Base-by-base conservation (phyloP, 2,329 filamentous ascomycete species). In the Xylaria hypoxylon region DNA sequence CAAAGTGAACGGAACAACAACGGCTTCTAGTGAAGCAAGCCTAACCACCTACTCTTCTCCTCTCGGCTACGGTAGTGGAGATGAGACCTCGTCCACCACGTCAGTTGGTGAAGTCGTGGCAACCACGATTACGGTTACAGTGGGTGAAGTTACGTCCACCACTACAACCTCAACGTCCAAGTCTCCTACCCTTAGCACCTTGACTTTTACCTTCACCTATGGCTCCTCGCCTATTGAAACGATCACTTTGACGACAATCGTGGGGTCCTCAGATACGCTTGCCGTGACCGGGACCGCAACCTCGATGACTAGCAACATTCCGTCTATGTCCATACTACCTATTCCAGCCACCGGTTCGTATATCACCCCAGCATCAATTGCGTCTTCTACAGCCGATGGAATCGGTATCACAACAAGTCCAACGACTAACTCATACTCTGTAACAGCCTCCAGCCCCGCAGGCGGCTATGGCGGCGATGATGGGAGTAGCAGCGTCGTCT, bases 1-100 rank as follows among this genome's bases (percentile, higher is more conserved):
- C 33, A 1, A 13, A 2, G 11, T 17, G 35, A n/a, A 33, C 28
- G 38, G 8, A 15, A 31, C n/a, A 1, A 51, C 42, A 5, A 4
- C 33, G 6, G 33, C 50, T 15, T 35, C 42, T 2, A 53, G 40
- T 31, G 33, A 26, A 24, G 10, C 35, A 6, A 42, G 19, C 28
- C n/a, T 24, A 7, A 31, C 6, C 19, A 35, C 26, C 11, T 19
- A n/a, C 7, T 44, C 53, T 38, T 22, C 26, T 22, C 58, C 55
- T 28, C 17, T 28, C 15, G 28, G 15, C 19, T 40, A 31, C 3
- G 45, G 45, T 5, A 13, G 51, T 8, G 51, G 38, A 2, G 38
- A 47, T 33, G 52, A 19, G 10, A 60, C 15, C 5, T 26, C 51
- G 2, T 65, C 22, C 38, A 44, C 50, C 5, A 10, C 51, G 24